A percentile compares a stretch with the other conserved stretches of the same genome.
These are phyloP conservation scores for Meredithiella fracta DNA, from an alignment of 2,329 filamentous ascomycete species.

Conservation along the genomic window DNA sequence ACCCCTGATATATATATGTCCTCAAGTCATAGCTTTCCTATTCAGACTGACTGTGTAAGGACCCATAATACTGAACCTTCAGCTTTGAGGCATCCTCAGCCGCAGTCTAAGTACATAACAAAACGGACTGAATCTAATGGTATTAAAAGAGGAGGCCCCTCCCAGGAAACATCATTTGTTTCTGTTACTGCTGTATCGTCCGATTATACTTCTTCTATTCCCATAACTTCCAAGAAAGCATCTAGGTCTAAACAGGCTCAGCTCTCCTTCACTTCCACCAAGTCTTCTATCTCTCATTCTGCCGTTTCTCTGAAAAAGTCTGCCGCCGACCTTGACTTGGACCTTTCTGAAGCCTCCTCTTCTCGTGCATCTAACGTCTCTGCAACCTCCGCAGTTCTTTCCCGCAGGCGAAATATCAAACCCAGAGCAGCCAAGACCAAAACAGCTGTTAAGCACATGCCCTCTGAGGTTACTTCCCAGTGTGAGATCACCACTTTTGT, in stretches of 20 bases:
- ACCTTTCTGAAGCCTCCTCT: neutral
- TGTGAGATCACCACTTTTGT: slow-evolving; percentile 7
- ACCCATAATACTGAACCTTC: no score
- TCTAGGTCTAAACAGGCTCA: slow-evolving; percentile 8
- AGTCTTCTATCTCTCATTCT: slow-evolving; percentile 4
- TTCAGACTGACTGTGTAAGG: no score
- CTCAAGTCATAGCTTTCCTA: no score
- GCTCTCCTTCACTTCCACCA: slow-evolving; percentile 9
- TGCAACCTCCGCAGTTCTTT: neutral
- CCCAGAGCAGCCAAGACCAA: slow-evolving; percentile 11
- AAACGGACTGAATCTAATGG: neutral
- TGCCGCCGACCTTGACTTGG: neutral
- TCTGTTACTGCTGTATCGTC: neutral
- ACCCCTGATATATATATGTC: no score
- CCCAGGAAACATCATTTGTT: slow-evolving; percentile 2
- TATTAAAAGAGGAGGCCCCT: slow-evolving; percentile 12
- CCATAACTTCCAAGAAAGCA: neutral
- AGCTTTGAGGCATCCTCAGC: no score
- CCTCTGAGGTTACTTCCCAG: slow-evolving; percentile 7
- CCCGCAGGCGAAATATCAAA: slow-evolving; percentile 10
- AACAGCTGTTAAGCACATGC: slow-evolving; percentile 8
- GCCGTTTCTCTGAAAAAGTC: neutral
- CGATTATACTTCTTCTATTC: neutral
- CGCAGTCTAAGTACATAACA: neutral
- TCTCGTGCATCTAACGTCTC: slow-evolving; percentile 1